phyloP scores from a whole-genome alignment of 2,329 filamentous ascomycete species.

The Cordyceps cicadae region DNA sequence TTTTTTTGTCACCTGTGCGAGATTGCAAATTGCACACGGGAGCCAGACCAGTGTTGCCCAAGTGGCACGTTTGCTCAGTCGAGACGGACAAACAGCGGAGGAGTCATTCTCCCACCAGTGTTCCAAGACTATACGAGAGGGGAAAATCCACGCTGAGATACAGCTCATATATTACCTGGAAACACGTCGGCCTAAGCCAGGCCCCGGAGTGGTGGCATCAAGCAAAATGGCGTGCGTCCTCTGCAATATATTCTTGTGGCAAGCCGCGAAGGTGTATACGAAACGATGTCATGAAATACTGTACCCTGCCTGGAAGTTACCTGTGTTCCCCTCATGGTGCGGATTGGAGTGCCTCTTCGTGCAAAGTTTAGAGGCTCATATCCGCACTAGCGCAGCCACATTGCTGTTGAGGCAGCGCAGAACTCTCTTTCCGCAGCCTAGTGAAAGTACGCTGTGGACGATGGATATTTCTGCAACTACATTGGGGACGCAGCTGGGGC shows the following conservation, averaged over 20 bases:
- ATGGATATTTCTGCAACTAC: too few relatives aligned
- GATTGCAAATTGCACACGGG: background rate
- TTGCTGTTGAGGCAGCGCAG: too few relatives aligned
- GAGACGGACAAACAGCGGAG: background rate
- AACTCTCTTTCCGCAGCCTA: too few relatives aligned
- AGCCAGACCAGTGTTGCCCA: background rate
- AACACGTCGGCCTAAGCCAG: background rate
- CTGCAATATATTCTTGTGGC: slow-evolving; percentile 38
- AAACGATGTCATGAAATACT: slow-evolving; percentile 35
- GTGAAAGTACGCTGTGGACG: too few relatives aligned
- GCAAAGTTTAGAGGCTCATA: too few relatives aligned
- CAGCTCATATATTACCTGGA: background rate
- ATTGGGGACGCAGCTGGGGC: too few relatives aligned
- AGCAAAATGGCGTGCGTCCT: slow-evolving; percentile 44
- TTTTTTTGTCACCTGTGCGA: background rate
- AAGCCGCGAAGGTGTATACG: slow-evolving; percentile 32
- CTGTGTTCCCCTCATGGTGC: too few relatives aligned
- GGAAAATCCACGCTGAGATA: slow-evolving; percentile 1
- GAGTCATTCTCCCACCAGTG: background rate
- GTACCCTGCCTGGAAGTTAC: slow-evolving; percentile 21
- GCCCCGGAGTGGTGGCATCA: slow-evolving; percentile 37
- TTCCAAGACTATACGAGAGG: background rate
- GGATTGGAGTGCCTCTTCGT: too few relatives aligned
- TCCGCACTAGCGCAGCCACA: too few relatives aligned
- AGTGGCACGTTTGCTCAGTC: background rate